Evolutionary conservation across 192 early-diverging fungal species (phyloP).

Genomic region (Coemansia umbellata): DNA sequence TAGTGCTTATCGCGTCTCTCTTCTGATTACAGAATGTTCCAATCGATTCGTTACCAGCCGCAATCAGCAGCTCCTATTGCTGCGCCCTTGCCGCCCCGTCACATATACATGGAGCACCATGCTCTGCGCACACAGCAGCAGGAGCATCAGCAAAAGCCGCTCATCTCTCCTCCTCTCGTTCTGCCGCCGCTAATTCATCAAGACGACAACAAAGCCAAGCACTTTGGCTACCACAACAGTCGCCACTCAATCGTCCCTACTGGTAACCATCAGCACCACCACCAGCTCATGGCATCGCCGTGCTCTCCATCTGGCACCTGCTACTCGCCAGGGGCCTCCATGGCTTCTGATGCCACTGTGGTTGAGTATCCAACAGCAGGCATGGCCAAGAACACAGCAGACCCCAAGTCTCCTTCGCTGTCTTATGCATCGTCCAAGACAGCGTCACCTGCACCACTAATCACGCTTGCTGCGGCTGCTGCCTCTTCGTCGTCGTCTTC

Average conservation of each 20-base stretch:
- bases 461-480: slow-evolving; percentile 10
- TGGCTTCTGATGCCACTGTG: slow-evolving; percentile 14
- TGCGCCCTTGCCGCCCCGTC: slow-evolving; percentile 9
- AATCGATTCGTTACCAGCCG: slow-evolving; percentile 5
- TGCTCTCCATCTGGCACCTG: slow-evolving; percentile 5
- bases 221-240: neutral
- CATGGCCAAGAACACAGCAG: neutral
- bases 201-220: neutral
- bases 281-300: slow-evolving; percentile 1
- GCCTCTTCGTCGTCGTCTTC: neutral
- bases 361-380: slow-evolving; percentile 2
- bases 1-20: too few relatives aligned
- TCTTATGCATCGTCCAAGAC: slow-evolving; percentile 24
- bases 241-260: too few relatives aligned
- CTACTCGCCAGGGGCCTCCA: slow-evolving; percentile 23
- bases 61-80: neutral
- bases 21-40: slow-evolving; percentile 11
- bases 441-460: slow-evolving; percentile 25
- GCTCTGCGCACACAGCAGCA: slow-evolving; percentile 1
- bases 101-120: slow-evolving; percentile 21
- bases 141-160: neutral
- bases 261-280: too few relatives aligned
- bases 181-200: slow-evolving; percentile 5
- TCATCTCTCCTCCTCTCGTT: neutral
- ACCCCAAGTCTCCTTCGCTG: slow-evolving; percentile 21